phyloP scores from a whole-genome alignment of 208 protist genomes.

The Acanthamoeba royreba region DNA sequence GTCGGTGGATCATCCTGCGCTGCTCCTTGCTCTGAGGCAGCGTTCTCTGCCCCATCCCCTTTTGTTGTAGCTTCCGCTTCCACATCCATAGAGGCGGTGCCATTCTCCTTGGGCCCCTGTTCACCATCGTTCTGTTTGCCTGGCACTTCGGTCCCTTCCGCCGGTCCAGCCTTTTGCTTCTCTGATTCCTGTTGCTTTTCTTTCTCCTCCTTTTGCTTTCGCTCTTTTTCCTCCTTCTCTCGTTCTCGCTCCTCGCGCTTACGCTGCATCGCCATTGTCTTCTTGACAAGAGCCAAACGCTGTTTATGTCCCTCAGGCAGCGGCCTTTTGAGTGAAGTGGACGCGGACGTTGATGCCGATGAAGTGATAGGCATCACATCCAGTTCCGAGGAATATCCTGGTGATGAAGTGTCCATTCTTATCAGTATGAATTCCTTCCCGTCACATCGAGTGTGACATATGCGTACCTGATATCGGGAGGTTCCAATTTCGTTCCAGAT shows the following conservation, averaged over 20 bases:
- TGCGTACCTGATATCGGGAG: neutral
- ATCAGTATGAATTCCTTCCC: too few species aligned
- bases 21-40: too few species aligned
- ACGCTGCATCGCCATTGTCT: neutral
- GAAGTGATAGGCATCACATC: neutral
- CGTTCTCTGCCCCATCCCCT: too few species aligned
- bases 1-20: too few species aligned
- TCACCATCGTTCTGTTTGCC: too few species aligned
- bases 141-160: too few species aligned
- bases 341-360: neutral
- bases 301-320: slow-evolving; percentile 12
- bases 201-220: neutral
- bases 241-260: neutral
- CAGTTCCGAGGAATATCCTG: neutral
- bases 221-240: neutral
- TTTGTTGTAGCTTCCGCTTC: too few species aligned
- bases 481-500: slow-evolving; percentile 1
- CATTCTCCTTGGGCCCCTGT: too few species aligned
- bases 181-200: neutral
- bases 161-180: too few species aligned
- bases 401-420: too few species aligned
- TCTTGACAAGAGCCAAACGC: neutral
- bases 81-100: too few species aligned
- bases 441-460: too few species aligned
- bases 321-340: neutral